phyloP scores from a whole-genome alignment of 108 stramenopile species.

The Fragilariopsis cylindrus region DNA sequence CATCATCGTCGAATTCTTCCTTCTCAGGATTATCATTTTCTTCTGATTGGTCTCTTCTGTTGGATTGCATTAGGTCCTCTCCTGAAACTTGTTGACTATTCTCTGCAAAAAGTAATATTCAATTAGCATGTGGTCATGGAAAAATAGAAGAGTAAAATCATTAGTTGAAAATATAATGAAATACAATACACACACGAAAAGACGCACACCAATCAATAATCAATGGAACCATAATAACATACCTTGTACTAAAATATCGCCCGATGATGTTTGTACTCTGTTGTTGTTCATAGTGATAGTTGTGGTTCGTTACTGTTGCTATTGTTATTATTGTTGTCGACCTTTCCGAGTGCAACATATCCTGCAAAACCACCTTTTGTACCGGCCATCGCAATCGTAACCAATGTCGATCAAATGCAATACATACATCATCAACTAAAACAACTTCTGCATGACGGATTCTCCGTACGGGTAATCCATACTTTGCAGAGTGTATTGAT shows the following conservation, averaged over 20 bases:
- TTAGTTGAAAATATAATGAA: neutral
- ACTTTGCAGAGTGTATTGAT: neutral
- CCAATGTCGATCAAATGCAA: conserved; percentile 68
- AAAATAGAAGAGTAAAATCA: neutral
- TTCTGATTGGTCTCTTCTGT: neutral
- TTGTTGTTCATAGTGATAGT: too few species aligned
- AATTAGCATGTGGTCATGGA: neutral
- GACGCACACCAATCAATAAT: neutral
- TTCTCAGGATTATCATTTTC: neutral
- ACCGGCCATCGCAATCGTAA: conserved; percentile 86
- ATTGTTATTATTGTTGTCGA: neutral
- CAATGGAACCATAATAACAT: neutral
- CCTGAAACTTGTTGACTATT: neutral
- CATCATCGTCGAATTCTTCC: conserved; percentile 19
- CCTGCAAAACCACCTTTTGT: conserved; percentile 79
- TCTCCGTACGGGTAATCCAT: conserved; percentile 56
- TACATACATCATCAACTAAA: conserved; percentile 70
- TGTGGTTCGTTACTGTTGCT: too few species aligned
- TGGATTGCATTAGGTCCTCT: neutral
- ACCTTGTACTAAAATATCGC: neutral
- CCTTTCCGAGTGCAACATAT: conserved; percentile 67
- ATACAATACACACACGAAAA: neutral
- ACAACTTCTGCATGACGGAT: conserved; percentile 85
- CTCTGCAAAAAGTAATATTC: too few species aligned
- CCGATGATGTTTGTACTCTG: neutral